Evolutionary conservation across 345 rosid species (phyloP).

Genomic region (Eucalyptus pumila): DNA sequence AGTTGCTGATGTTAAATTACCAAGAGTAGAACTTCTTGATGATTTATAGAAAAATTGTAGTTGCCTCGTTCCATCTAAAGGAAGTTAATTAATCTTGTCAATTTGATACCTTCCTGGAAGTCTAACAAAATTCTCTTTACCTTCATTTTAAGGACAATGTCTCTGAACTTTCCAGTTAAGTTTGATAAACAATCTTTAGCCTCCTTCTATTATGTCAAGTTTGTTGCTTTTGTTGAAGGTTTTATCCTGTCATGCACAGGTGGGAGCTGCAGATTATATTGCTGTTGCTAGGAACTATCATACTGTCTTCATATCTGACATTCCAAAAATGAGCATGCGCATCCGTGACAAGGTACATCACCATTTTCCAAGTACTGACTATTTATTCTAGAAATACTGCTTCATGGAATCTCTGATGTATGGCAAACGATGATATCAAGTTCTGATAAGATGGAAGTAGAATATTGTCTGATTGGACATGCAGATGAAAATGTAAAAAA

Average conservation of each 20-base stretch:
- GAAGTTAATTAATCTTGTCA: not conserved
- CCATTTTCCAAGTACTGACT: not conserved
- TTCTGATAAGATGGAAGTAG: not conserved
- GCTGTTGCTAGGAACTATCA: conserved; percentile 75
- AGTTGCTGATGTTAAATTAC: not conserved
- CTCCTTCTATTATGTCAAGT: not conserved
- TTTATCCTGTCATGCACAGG: conserved; percentile 11
- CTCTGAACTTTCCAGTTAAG: not conserved
- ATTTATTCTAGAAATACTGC: not conserved
- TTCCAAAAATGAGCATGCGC: not conserved
- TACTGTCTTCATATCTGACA: conserved; percentile 67
- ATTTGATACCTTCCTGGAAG: not conserved
- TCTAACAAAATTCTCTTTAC: not conserved
- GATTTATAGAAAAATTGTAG: not conserved
- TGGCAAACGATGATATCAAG: not conserved
- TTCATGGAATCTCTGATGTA: not conserved
- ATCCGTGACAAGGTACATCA: conserved; percentile 70
- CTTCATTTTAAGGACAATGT: not conserved
- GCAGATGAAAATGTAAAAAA: not conserved
- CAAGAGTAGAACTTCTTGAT: not conserved
- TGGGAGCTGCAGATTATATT: conserved; percentile 93
- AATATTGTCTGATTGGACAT: not conserved
- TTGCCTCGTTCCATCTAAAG: not conserved
- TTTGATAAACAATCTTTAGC: not conserved
- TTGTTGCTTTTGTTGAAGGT: not conserved